Percentiles rank a stretch among this genome's conserved stretches.
phyloP scores from a whole-genome alignment of 2,329 filamentous ascomycete species.

The Curvularia hawaiiensis region DNA sequence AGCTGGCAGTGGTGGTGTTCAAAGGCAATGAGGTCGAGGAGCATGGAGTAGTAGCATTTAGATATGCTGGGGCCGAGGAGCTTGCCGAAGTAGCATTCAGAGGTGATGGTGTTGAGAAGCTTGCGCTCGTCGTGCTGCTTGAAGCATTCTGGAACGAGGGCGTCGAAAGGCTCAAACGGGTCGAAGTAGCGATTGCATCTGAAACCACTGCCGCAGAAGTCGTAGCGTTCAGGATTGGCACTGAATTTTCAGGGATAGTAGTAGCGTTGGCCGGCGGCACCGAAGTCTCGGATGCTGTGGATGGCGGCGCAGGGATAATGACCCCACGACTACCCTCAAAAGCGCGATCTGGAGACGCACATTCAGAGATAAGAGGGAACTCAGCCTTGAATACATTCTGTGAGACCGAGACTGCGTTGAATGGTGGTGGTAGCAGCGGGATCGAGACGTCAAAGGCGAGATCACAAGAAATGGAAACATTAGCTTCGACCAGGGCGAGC shows the following conservation, averaged over 20 bases:
- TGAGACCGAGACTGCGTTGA: slow-evolving; percentile 18
- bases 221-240: neutral
- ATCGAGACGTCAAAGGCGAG: slow-evolving; percentile 27
- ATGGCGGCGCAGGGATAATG: slow-evolving; percentile 5
- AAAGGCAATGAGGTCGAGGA: too few relatives aligned
- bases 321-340: slow-evolving; percentile 3
- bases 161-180: neutral
- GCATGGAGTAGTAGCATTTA: too few relatives aligned
- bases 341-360: slow-evolving; percentile 18
- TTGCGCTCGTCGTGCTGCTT: neutral
- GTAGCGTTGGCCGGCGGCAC: neutral
- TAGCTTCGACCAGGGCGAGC: slow-evolving; percentile 34
- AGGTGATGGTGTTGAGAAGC: too few relatives aligned
- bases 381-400: slow-evolving; percentile 30
- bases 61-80: too few relatives aligned
- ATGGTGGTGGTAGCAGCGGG: slow-evolving; percentile 25
- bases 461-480: slow-evolving; percentile 29
- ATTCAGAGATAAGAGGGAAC: slow-evolving; percentile 28
- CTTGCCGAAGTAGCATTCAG: too few relatives aligned
- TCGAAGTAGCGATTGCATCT: neutral
- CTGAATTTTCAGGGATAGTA: neutral
- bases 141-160: neutral
- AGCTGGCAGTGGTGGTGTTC: too few relatives aligned
- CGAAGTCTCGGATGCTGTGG: neutral
- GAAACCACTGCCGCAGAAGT: neutral